These are phyloP conservation scores for Pseudonectria foliicola DNA, from an alignment of 2,329 filamentous ascomycete species.

Conservation along the genomic window DNA sequence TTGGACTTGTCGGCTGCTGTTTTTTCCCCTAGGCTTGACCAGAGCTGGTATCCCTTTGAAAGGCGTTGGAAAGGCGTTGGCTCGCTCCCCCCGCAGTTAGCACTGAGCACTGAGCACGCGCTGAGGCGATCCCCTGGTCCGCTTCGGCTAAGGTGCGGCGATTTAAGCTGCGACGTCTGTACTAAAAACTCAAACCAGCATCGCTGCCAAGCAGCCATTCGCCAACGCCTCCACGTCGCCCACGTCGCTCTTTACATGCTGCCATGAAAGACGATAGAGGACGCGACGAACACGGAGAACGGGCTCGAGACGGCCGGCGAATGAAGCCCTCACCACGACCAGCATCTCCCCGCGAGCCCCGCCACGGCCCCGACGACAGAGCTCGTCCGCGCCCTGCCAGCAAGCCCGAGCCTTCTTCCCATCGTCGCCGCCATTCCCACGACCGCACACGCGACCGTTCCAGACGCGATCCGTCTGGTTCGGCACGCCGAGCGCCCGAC, in stretches of 20 bases:
- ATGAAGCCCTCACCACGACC: constrained; percentile 25
- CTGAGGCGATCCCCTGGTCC: constrained; percentile 16
- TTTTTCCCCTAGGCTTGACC: too few species aligned
- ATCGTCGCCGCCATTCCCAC: constrained; percentile 31
- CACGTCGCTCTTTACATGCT: constrained; percentile 31
- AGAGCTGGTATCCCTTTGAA: too few species aligned
- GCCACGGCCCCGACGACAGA: constrained; percentile 22
- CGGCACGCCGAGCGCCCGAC: constrained; percentile 22
- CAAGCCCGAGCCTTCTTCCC: constrained; percentile 27
- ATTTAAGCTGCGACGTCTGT: constrained; percentile 25
- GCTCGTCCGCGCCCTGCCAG: constrained; percentile 27
- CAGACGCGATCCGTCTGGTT: constrained; percentile 20
- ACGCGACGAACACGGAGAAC: constrained; percentile 30
- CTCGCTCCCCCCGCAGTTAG: constrained; percentile 2
- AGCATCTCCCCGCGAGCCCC: constrained; percentile 25
- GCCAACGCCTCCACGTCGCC: constrained; percentile 27
- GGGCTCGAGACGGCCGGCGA: constrained; percentile 30
- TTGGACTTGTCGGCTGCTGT: too few species aligned
- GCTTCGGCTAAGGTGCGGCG: constrained; percentile 34
- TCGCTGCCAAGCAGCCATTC: constrained; percentile 21
- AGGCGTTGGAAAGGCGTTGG: too few species aligned
- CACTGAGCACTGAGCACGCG: constrained; percentile 12
- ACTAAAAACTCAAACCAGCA: constrained; percentile 33
- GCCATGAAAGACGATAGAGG: constrained; percentile 34
- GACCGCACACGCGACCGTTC: constrained; percentile 26